These are phyloP conservation scores for Didymella segeticola DNA, from an alignment of 2,329 filamentous ascomycete genomes.

Conservation along the genomic window DNA sequence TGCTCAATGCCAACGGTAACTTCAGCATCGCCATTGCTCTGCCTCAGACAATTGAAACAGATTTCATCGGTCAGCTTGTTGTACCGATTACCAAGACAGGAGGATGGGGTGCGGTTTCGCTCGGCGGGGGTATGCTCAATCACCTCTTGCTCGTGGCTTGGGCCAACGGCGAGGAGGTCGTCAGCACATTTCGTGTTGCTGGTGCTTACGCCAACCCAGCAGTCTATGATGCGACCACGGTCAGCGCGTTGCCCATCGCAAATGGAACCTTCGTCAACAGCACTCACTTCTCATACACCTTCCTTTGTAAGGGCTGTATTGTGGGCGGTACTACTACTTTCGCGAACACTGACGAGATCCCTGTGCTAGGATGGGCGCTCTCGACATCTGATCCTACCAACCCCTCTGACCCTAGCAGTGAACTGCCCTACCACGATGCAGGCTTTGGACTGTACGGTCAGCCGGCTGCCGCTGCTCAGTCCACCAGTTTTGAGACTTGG, in stretches of 20 bases:
- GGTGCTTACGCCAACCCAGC: conserved; percentile 57
- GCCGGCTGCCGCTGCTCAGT: conserved; percentile 25
- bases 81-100: conserved; percentile 13
- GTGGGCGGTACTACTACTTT: conserved; percentile 40
- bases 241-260: conserved; percentile 55
- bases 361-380: conserved; percentile 35
- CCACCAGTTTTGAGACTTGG: conserved; percentile 31
- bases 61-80: conserved; percentile 22
- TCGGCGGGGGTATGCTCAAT: conserved; percentile 56
- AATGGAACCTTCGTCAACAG: conserved; percentile 61
- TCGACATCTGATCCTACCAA: conserved; percentile 23
- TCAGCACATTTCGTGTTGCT: conserved; percentile 55
- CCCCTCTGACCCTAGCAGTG: conserved; percentile 20
- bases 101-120: conserved; percentile 57
- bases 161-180: conserved; percentile 56
- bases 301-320: conserved; percentile 55
- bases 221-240: conserved; percentile 50
- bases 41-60: conserved; percentile 15
- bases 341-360: conserved; percentile 21
- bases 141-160: conserved; percentile 59
- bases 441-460: conserved; percentile 29
- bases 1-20: conserved; percentile 11
- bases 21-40: conserved; percentile 17
- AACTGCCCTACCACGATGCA: conserved; percentile 24
- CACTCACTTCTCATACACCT: conserved; percentile 62